Conservation (phyloP, 2,329 filamentous ascomycete genomes). For the Penicillium sp. region DNA sequence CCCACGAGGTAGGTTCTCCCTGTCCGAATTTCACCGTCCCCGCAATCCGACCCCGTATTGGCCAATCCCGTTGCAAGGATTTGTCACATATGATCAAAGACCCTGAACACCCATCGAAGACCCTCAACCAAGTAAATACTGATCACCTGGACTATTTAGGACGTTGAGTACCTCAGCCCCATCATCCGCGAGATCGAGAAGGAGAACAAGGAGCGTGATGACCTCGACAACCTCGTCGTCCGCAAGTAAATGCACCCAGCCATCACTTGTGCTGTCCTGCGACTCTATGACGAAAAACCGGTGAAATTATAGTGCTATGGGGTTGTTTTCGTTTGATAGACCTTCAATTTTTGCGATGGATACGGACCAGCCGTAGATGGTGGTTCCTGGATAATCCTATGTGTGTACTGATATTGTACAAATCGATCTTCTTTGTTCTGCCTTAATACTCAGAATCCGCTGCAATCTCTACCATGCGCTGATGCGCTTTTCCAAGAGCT, state of each 20-base stretch:
- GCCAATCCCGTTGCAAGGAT: constrained; percentile 40
- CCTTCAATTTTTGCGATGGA: constrained; percentile 22
- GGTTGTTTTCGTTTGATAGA: constrained; percentile 21
- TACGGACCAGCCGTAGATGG: constrained; percentile 24
- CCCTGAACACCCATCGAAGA: not conserved
- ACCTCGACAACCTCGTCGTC: constrained; percentile 67
- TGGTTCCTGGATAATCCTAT: constrained; percentile 27
- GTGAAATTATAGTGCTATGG: constrained; percentile 19
- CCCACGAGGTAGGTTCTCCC: constrained; percentile 58
- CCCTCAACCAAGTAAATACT: constrained; percentile 10
- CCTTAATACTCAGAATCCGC: not conserved
- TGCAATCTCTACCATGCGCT: not conserved
- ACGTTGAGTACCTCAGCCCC: constrained; percentile 64
- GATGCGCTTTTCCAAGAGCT: not conserved
- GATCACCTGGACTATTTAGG: constrained; percentile 48
- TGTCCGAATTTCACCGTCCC: constrained; percentile 22
- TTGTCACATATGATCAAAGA: constrained; percentile 28
- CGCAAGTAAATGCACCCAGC: constrained; percentile 41
- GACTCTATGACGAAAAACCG: constrained; percentile 23
- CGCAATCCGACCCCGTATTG: constrained; percentile 25
- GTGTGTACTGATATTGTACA: constrained; percentile 44
- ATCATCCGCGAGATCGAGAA: constrained; percentile 69
- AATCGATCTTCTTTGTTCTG: constrained; percentile 36
- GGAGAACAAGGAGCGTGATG: constrained; percentile 65
- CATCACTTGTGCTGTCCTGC: constrained; percentile 11